phyloP scores from a whole-genome alignment of 2,329 filamentous ascomycete genomes.

The Phoma sp. region DNA sequence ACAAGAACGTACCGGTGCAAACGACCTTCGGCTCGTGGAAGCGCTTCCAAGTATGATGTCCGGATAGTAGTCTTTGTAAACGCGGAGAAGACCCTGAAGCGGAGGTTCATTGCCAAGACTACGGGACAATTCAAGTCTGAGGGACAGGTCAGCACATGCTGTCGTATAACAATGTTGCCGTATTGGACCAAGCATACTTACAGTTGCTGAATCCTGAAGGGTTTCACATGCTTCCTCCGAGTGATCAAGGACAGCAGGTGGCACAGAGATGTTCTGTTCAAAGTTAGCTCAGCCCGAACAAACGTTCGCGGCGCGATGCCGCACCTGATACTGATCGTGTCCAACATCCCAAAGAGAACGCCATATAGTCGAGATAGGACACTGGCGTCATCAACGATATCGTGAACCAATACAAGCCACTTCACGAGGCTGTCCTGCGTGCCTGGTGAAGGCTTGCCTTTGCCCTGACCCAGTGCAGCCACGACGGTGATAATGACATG shows the following conservation, averaged over 20 bases:
- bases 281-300: slow-evolving; percentile 29
- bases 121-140: slow-evolving; percentile 56
- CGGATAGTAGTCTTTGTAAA: slow-evolving; percentile 92
- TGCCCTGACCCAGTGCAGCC: slow-evolving; percentile 77
- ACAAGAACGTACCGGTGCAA: slow-evolving; percentile 47
- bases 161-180: neutral
- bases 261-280: slow-evolving; percentile 61
- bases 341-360: slow-evolving; percentile 80
- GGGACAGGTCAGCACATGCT: slow-evolving; percentile 29
- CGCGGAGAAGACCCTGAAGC: slow-evolving; percentile 74
- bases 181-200: slow-evolving; percentile 21
- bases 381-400: slow-evolving; percentile 68
- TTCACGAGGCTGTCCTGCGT: slow-evolving; percentile 75
- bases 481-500: slow-evolving; percentile 70
- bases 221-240: slow-evolving; percentile 80
- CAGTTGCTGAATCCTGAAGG: slow-evolving; percentile 80
- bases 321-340: slow-evolving; percentile 77
- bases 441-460: slow-evolving; percentile 73
- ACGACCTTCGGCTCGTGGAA: slow-evolving; percentile 51
- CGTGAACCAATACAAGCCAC: slow-evolving; percentile 80
- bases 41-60: slow-evolving; percentile 81
- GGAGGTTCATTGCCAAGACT: slow-evolving; percentile 70
- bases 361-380: slow-evolving; percentile 74
- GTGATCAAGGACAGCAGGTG: slow-evolving; percentile 82
- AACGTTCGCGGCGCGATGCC: slow-evolving; percentile 9